These are phyloP conservation scores for Talaromyces rugulosus DNA, from an alignment of 2,329 filamentous ascomycete genomes.

Conservation along the genomic window DNA sequence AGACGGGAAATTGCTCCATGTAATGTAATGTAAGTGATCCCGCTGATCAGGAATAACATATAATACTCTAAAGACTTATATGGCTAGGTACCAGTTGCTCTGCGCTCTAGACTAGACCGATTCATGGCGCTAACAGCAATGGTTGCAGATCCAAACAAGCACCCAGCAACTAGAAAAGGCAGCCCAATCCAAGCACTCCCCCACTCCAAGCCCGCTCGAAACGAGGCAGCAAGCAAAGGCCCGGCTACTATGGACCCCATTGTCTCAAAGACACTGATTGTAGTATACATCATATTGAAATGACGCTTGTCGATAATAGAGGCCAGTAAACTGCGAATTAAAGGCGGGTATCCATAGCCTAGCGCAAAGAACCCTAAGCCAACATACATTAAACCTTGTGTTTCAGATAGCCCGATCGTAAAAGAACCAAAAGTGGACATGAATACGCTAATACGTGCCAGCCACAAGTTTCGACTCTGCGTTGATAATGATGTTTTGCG, in stretches of 20 bases:
- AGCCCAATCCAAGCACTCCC: neutral
- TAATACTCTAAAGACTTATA: neutral
- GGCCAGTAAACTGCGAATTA: neutral
- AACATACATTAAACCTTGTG: neutral
- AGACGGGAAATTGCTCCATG: no score
- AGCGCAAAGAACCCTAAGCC: neutral
- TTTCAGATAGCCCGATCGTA: neutral
- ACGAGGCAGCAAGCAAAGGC: neutral
- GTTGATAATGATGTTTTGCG: neutral
- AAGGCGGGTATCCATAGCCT: neutral
- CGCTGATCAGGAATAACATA: no score
- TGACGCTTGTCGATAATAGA: neutral
- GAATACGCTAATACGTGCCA: neutral
- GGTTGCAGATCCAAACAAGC: neutral
- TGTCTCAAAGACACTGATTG: neutral
- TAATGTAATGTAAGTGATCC: no score
- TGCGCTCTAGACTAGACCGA: neutral
- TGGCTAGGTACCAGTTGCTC: neutral
- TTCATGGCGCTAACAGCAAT: neutral
- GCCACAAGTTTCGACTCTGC: neutral
- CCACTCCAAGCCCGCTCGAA: neutral
- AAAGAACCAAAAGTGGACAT: neutral
- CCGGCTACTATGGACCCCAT: neutral
- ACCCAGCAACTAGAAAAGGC: neutral
- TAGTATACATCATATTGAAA: neutral